Conservation (phyloP, 805 yeast genomes). For the Yarrowia yakushimensis region DNA sequence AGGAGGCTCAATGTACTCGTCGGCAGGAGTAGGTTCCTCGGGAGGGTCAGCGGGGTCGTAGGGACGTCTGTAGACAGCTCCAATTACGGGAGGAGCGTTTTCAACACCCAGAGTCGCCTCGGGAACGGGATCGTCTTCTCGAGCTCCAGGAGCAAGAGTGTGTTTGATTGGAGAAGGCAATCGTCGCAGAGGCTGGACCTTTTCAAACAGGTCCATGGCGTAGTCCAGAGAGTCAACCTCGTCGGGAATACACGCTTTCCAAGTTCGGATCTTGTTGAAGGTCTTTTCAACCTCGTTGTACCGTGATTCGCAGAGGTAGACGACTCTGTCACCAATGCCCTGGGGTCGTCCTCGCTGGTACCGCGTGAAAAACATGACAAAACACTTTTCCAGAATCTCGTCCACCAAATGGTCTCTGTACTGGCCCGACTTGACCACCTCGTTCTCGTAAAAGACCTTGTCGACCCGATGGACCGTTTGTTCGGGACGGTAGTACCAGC, state of each 20-base stretch:
- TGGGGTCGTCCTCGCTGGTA: slow-evolving; percentile 92
- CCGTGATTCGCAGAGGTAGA: slow-evolving; percentile 91
- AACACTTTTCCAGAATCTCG: slow-evolving; percentile 90
- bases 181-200: slow-evolving; percentile 66
- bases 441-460: slow-evolving; percentile 84
- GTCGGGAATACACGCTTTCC: slow-evolving; percentile 98
- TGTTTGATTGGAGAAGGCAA: slow-evolving; percentile 82
- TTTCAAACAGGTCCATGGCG: slow-evolving; percentile 59
- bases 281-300: slow-evolving; percentile 87
- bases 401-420: slow-evolving; percentile 88
- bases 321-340: slow-evolving; percentile 60
- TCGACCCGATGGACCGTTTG: slow-evolving; percentile 95
- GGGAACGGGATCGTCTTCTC: slow-evolving; percentile 70
- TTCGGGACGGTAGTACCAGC: slow-evolving; percentile 98
- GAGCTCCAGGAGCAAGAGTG: slow-evolving; percentile 70
- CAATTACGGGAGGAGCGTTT: slow-evolving; percentile 91
- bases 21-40: slow-evolving; percentile 56
- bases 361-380: slow-evolving; percentile 89
- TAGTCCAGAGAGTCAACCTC: slow-evolving; percentile 71
- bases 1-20: slow-evolving; percentile 25
- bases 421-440: slow-evolving; percentile 95
- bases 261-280: slow-evolving; percentile 92
- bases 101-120: slow-evolving; percentile 76
- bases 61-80: slow-evolving; percentile 81
- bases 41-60: slow-evolving; percentile 76